These are phyloP conservation scores for Leptographium flavum DNA, from an alignment of 2,329 filamentous ascomycete genomes.

Conservation along the genomic window DNA sequence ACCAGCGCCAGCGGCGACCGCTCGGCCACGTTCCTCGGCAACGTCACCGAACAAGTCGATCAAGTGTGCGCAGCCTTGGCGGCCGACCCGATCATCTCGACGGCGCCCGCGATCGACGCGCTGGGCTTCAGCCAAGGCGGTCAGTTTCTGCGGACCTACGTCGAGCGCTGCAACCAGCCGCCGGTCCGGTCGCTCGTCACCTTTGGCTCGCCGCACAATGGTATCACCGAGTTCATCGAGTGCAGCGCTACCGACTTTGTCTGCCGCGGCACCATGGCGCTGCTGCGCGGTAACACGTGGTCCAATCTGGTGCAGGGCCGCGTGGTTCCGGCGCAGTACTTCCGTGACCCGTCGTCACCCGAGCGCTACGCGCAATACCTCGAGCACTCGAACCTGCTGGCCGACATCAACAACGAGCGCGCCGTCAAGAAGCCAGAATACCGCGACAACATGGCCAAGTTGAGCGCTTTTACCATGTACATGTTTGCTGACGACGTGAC, in stretches of 20 bases:
- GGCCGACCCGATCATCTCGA: constrained; percentile 63
- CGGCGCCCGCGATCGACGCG: constrained; percentile 73
- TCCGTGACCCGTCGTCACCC: constrained; percentile 50
- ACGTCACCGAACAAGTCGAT: constrained; percentile 65
- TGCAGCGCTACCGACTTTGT: constrained; percentile 63
- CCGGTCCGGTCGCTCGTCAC: constrained; percentile 69
- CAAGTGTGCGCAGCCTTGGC: constrained; percentile 67
- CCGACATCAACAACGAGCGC: constrained; percentile 93
- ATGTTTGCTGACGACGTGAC: constrained; percentile 77
- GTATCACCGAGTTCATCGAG: constrained; percentile 67
- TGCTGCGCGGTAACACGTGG: constrained; percentile 74
- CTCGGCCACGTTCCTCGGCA: constrained; percentile 78
- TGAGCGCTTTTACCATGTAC: constrained; percentile 78
- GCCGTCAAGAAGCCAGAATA: constrained; percentile 49
- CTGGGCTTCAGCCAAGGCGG: constrained; percentile 93
- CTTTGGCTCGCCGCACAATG: constrained; percentile 84
- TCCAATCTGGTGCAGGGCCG: constrained; percentile 59
- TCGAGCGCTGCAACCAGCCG: constrained; percentile 72
- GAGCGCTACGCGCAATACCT: constrained; percentile 62
- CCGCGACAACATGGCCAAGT: constrained; percentile 47
- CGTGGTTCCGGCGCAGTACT: constrained; percentile 91
- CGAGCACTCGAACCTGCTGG: constrained; percentile 71
- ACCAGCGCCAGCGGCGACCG: constrained; percentile 55
- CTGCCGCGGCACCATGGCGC: constrained; percentile 64
- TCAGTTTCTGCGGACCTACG: constrained; percentile 82